Percentiles rank a stretch among this genome's conserved stretches.
These are phyloP conservation scores for Malassezia sp. DNA, from an alignment of 1,284 basidiomycete genomes.

Conservation along the genomic window DNA sequence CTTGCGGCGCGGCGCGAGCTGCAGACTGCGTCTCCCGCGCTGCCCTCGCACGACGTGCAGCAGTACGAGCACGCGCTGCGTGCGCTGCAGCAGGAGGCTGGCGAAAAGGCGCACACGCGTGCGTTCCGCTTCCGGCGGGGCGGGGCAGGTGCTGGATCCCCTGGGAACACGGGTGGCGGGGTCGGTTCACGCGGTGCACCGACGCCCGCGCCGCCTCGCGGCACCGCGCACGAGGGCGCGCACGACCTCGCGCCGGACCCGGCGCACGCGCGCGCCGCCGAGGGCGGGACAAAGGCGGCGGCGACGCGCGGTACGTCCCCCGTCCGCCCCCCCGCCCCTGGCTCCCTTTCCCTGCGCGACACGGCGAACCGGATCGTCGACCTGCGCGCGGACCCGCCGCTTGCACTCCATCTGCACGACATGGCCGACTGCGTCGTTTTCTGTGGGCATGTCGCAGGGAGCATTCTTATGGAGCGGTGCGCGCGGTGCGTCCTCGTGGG, in stretches of 20 bases:
- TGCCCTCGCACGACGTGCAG: conserved; percentile 10
- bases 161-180: too few relatives aligned
- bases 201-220: not conserved
- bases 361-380: conserved; percentile 5
- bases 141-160: too few relatives aligned
- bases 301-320: too few relatives aligned
- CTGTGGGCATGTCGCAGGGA: conserved; percentile 3
- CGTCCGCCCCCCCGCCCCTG: too few relatives aligned
- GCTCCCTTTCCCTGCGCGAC: too few relatives aligned
- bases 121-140: not conserved
- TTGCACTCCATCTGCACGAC: not conserved
- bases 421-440: conserved; percentile 2
- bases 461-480: conserved; percentile 9
- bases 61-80: conserved; percentile 7
- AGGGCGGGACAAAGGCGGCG: too few relatives aligned
- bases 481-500: conserved; percentile 3
- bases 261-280: too few relatives aligned
- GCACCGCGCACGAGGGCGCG: not conserved
- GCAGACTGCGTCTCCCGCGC: conserved; percentile 2
- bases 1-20: conserved; percentile 9
- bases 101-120: not conserved
- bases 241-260: too few relatives aligned
- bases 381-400: not conserved
- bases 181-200: too few relatives aligned
- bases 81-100: conserved; percentile 4